Evolutionary conservation across 2,329 filamentous ascomycete genomes (phyloP), one percentile per base, ranked within the genome.

Genomic region (Beauveria rudraprayagi): DNA sequence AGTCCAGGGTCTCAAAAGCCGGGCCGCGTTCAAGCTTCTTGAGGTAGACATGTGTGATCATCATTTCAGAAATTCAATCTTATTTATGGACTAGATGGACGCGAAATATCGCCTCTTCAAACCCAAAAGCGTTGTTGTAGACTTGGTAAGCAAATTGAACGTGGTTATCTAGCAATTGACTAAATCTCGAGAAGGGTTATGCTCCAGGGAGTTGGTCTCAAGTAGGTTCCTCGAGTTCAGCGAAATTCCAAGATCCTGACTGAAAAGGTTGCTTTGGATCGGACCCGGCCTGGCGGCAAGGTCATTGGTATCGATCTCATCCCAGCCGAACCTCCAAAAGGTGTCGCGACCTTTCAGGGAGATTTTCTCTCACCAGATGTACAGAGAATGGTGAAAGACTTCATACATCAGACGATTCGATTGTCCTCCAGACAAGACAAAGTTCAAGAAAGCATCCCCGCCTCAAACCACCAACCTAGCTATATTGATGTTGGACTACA

Each of bases 221-320:
- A 76, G 83, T 85, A 75, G 62, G 71, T 55, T 28, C 10, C 8
- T 9, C 17, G 34, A 40, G n/a, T 10, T 9, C 53, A 14, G 14
- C 44, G 17, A 22, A 30, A 34, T 30, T 56, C 47, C 41, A 56
- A 8, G 41, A 16, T 30, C 19, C 40, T 37, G 43, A 30, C 8
- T 55, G 22, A 63, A 44, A 69, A 95, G 86, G 91, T 97, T 41
- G 94, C 94, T 19, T 78, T 89, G 40, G 88, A 91, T 63, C 83
- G 86, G 57, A 96, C 91, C 5, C 81, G 83, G 63, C 92, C 92
- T 0, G 76, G 83, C 51, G 92, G 92, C 9, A 84, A 88, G 48
- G 87, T 99, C 14, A 79, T 99, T 30, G 95, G 94, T 11, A 93
- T 99, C 68, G 94, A 99, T 72, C 83, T 99, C 56, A 91, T 99